Evolutionary conservation across 345 rosid genomes (phyloP), one percentile per base, ranked within the genome.

Genomic region (Pugionium dolabratum): DNA sequence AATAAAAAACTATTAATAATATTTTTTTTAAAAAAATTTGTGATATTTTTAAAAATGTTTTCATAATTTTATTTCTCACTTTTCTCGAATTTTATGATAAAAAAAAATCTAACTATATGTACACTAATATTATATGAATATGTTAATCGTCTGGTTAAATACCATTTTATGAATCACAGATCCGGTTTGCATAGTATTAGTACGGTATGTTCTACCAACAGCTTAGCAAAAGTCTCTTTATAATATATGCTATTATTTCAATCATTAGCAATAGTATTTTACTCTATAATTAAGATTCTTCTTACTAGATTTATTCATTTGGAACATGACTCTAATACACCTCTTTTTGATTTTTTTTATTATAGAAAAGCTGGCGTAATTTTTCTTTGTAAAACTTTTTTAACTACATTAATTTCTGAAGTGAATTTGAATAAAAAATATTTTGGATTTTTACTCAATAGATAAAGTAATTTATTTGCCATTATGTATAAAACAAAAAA

Each of bases 161-260:
- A 53, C 61, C 4, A 44, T 27, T 52, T 28, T 0, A 43, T 33
- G 32, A 41, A 70, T 45, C 34, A 53, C 1, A 44, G 47, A 2
- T 18, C 9, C 7, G 43, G 69, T 46, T 44, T 71, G 54, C 64
- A 18, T 18, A 18, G 18, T 18, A 4, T 57, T 54, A 62, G 75
- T 54, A 71, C 69, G 10, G 63, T 70, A 62, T 71, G 63, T 54
- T 57, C 50, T 51, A 62, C 31, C 3, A 62, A 46, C 55, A 70
- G 69, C 43, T 45, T 18, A 54, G 32, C 18, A 30, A 1, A 62
- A 53, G 36, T 62, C 49, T 62, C 55, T 30, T 37, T 18, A 45
- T 62, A 46, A 69, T 52, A 71, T 57, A 63, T 63, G 69, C 29
- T 71, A 55, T 64, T 63, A 71, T 18, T 32, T 63, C 70, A 71